Base-by-base conservation (phyloP, 192 early-diverging fungal species). In the Umbelopsis sp. region DNA sequence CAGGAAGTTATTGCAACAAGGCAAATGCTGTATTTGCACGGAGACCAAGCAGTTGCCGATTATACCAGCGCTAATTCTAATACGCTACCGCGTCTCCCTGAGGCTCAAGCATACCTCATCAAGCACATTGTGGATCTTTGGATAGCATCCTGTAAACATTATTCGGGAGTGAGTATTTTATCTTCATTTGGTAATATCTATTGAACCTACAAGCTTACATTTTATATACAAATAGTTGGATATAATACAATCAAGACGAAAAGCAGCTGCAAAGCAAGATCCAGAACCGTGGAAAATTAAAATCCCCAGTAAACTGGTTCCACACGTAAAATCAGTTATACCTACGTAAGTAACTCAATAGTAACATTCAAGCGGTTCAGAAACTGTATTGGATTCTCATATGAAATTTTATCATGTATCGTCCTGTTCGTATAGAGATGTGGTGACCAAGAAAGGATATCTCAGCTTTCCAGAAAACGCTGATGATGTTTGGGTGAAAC, bases 401-500 rank as follows among this genome's bases (percentile, higher is more conserved):
- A 71, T 66, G 8, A 44, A 11, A 66, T 45, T 54, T 62, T 24
- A 45, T 74, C 50, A 2, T 78, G 70, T 53, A 44, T 71, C 32
- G 29, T 43, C 11, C 43, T 45, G 29, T 49, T 66, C 16, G 29
- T 65, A 26, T 70, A 88, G 85, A 29, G 82, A 86, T 21, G 81
- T 76, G 66, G 68, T 84, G 11, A 79, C 85, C 16, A 86, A 85
- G 66, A 78, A 73, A 29, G 87, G 87, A 10, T 85, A 86, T 71
- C 44, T 88, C 9, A 69, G 71, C 56, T 83, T 81, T 59, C 87
- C 85, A n/a, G 85, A 88, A 59, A 74, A 82, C 52, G 79, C 84
- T 16, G 83, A 84, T 59, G 87, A 90, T 44, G 66, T 67, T 11
- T 97, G 95, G 94, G 77, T 83, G 1, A 86, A 88, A 38, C 82